Conservation (phyloP, 306 rosid species). For the Prunus padus region DNA sequence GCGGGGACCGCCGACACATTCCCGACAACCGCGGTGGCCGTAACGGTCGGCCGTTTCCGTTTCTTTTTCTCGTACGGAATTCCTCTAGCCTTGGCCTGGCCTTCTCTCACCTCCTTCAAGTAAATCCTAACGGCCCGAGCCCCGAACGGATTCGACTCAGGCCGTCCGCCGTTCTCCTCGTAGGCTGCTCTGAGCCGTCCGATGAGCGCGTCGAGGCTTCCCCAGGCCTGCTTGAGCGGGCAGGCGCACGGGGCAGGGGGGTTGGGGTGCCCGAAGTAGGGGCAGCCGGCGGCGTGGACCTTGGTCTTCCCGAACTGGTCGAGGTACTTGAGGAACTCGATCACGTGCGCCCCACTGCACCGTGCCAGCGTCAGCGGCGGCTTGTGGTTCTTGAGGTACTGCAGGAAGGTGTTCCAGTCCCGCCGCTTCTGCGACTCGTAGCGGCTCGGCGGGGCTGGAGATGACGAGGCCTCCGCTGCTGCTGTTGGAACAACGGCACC, state of each 20-base stretch:
- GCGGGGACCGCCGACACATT: constrained; percentile 33
- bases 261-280: constrained; percentile 72
- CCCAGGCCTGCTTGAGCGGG: constrained; percentile 86
- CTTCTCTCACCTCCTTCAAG: constrained; percentile 80
- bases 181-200: constrained; percentile 95
- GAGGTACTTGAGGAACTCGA: constrained; percentile 81
- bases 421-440: constrained; percentile 93
- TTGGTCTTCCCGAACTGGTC: constrained; percentile 97
- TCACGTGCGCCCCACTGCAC: constrained; percentile 98
- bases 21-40: constrained; percentile 7
- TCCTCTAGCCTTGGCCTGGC: constrained; percentile 89
- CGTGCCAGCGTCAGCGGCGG: constrained; percentile 84
- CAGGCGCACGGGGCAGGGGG: constrained; percentile 93
- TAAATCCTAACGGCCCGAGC: constrained; percentile 80
- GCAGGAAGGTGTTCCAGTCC: constrained; percentile 96
- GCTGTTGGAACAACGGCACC: neutral
- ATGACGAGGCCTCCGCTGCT: constrained; percentile 33
- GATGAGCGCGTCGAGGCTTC: constrained; percentile 83
- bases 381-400: constrained; percentile 88
- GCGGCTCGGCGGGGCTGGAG: constrained; percentile 60
- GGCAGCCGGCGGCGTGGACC: constrained; percentile 75
- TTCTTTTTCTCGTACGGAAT: constrained; percentile 95
- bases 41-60: constrained; percentile 47
- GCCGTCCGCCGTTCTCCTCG: constrained; percentile 89
- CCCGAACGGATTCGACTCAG: constrained; percentile 87